Conservation (phyloP, 1,284 basidiomycete species). For the Rugosomyces carneus region DNA sequence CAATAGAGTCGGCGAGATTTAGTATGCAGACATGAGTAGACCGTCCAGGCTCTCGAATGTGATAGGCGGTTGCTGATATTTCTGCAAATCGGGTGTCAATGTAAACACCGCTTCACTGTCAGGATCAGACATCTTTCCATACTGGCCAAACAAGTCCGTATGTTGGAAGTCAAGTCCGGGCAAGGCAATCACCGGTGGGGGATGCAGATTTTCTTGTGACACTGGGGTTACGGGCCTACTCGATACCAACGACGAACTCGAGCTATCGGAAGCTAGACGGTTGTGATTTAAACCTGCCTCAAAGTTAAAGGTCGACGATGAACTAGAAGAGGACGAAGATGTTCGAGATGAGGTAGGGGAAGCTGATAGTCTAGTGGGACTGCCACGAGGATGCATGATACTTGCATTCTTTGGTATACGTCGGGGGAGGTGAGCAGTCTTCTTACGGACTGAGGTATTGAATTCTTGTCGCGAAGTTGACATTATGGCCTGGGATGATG, state of each 20-base stretch:
- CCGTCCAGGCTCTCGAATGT: not conserved
- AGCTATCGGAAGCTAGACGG: not conserved
- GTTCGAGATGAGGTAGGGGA: slow-evolving; percentile 9
- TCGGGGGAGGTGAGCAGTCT: slow-evolving; percentile 6
- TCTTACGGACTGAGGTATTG: not conserved
- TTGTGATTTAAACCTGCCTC: not conserved
- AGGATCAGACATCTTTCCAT: not conserved
- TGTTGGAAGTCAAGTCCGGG: slow-evolving; percentile 7
- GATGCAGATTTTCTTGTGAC: not conserved
- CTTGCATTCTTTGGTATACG: slow-evolving; percentile 6
- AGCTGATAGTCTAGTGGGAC: slow-evolving; percentile 3
- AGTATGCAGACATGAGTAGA: not conserved
- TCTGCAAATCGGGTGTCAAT: not conserved
- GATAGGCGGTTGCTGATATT: not conserved
- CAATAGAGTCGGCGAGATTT: not conserved
- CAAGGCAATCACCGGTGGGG: not conserved
- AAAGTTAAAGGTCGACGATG: slow-evolving; percentile 11
- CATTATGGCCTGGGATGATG: not conserved
- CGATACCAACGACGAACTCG: slow-evolving; percentile 14
- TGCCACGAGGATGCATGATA: slow-evolving; percentile 11
- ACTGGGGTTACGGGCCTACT: slow-evolving; percentile 18
- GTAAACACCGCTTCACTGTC: not conserved
- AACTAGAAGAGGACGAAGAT: slow-evolving; percentile 11
- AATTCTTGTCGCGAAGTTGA: not conserved
- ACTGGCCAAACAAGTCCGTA: slow-evolving; percentile 1